Evolutionary conservation across 495 filamentous ascomycete genomes (phyloP), one percentile per base, ranked within the genome.

Genomic region (Pyrenopolyporus hunteri): DNA sequence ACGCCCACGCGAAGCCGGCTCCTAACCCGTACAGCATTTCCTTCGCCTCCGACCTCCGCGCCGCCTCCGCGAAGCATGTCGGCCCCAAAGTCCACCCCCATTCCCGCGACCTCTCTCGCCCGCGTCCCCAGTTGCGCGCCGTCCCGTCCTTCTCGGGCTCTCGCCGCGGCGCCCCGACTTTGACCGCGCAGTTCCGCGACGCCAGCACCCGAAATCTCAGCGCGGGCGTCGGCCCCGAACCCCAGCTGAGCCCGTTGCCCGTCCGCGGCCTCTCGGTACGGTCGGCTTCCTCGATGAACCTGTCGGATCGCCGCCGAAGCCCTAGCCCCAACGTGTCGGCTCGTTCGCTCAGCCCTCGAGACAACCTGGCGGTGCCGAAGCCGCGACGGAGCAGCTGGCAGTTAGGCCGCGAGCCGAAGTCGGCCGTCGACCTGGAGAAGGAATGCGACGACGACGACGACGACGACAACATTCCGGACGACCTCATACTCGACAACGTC

Each of bases 371-470:
- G 49, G 69, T 76, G 42, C 69, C 72, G n/a, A 81, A 76, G 57
- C 68, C 78, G 35, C 74, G 83, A 29, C 79, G 84, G 62, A 77
- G 79, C 23, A 88, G 85, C 47, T 96, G 91, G 91, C 89, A 96
- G 69, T 82, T 86, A 2, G 73, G 57, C 40, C 64, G 71, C 17
- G 82, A 84, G 37, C 80, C 89, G 47, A 98, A 97, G 74, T 83
- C 89, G 3, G 74, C 85, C 3, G 82, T 89, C 54, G 89, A 97
- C 49, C 69, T 93, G 28, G 95, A 97, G 70, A 83, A 86, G 33
- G 93, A 98, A 70, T 96, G 88, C 22, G 90, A 96, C 54, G 87
- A 86, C 8, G 94, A 97, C 56, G 93, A n/a, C n/a, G n/a, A 96
- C 36, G 82, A 78, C n/a, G 82, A 83, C 55, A 92, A 98, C 48